Evolutionary conservation across 2,329 filamentous ascomycete genomes (phyloP).

Genomic region (Alternaria rosae): DNA sequence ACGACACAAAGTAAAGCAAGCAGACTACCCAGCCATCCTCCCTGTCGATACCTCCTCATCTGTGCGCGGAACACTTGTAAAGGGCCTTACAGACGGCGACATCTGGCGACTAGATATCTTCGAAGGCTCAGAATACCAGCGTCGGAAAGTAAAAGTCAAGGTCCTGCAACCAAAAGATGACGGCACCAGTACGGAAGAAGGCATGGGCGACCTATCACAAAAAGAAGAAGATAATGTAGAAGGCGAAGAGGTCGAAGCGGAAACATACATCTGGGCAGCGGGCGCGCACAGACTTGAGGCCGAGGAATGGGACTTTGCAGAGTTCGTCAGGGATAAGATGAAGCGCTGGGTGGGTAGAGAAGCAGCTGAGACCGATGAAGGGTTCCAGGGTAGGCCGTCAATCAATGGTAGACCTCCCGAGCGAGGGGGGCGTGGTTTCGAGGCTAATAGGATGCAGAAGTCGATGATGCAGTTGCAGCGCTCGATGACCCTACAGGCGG

Average conservation of each 20-base stretch:
- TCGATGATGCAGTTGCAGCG: conserved; percentile 54
- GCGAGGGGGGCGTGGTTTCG: not conserved
- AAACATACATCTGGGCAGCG: conserved; percentile 62
- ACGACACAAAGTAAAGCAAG: conserved; percentile 71
- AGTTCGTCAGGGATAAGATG: conserved; percentile 81
- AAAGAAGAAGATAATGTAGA: conserved; percentile 43
- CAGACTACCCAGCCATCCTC: conserved; percentile 84
- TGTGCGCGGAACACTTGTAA: conserved; percentile 78
- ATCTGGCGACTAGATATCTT: conserved; percentile 79
- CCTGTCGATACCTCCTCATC: conserved; percentile 29
- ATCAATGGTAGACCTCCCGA: conserved; percentile 24
- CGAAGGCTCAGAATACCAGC: conserved; percentile 77
- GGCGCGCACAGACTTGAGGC: conserved; percentile 65
- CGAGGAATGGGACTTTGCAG: conserved; percentile 85
- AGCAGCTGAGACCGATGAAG: conserved; percentile 55
- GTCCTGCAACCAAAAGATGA: conserved; percentile 42
- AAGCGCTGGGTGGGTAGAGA: conserved; percentile 61
- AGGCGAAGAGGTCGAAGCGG: conserved; percentile 52
- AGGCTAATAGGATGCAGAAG: conserved; percentile 44
- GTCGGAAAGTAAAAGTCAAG: conserved; percentile 58
- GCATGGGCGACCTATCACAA: conserved; percentile 30
- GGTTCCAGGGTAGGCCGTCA: conserved; percentile 53
- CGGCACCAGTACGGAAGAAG: conserved; percentile 14
- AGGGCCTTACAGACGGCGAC: conserved; percentile 79
- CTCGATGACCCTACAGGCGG: conserved; percentile 56